Percentiles rank a stretch among this genome's conserved stretches.
These are phyloP conservation scores for Vigna nakashimae DNA, from an alignment of 306 rosid species.

Conservation along the genomic window DNA sequence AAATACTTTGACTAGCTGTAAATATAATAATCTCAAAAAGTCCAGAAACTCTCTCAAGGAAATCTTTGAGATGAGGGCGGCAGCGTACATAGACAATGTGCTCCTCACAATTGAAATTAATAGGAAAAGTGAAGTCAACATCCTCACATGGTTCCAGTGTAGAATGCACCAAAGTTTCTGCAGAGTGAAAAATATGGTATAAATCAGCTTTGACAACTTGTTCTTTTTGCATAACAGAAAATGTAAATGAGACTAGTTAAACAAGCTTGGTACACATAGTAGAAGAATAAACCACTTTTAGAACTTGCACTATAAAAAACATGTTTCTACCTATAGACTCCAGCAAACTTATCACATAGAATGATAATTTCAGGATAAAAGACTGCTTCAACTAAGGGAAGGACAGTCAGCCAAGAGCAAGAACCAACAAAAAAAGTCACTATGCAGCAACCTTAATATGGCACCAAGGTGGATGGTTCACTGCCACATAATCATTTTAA, in stretches of 20 bases:
- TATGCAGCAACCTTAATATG: neutral
- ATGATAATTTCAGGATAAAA: conserved; percentile 2
- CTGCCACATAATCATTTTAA: conserved; percentile 14
- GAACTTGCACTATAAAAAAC: neutral
- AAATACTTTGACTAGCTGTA: conserved; percentile 99
- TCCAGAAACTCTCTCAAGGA: conserved; percentile 75
- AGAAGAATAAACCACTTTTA: conserved; percentile 13
- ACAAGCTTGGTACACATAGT: neutral
- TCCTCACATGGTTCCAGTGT: conserved; percentile 89
- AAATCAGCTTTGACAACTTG: conserved; percentile 7
- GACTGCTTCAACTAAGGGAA: conserved; percentile 6
- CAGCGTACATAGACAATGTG: conserved; percentile 95
- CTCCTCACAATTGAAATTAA: conserved; percentile 86
- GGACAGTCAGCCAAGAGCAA: neutral
- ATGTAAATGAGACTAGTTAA: neutral
- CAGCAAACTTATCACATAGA: conserved; percentile 35
- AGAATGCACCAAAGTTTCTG: conserved; percentile 99
- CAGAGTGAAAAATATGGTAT: conserved; percentile 42
- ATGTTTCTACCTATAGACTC: conserved; percentile 10
- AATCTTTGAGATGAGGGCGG: conserved; percentile 93
- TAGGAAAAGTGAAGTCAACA: conserved; percentile 91
- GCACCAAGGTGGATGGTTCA: neutral
- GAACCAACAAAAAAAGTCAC: neutral
- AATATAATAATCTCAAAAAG: conserved; percentile 93
- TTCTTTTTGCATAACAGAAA: neutral